A percentile compares a stretch with the other conserved stretches of the same genome.
phyloP scores from a whole-genome alignment of 2,329 filamentous ascomycete species.

The Phialemoniopsis sp. region DNA sequence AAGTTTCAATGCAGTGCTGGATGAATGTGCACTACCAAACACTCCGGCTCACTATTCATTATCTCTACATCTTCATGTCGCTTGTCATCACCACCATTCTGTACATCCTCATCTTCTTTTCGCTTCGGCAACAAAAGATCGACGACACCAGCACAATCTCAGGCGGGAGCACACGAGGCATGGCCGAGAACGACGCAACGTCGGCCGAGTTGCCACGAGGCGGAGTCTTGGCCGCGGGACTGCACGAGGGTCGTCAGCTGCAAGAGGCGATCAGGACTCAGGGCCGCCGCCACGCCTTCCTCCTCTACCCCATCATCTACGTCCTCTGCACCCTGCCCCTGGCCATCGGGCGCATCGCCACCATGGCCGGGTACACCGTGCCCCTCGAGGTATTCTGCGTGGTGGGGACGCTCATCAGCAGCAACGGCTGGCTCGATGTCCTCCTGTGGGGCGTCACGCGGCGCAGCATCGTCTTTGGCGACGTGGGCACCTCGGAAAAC shows the following conservation, averaged over 20 bases:
- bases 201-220: background rate
- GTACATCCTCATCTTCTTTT: slow-evolving; percentile 28
- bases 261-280: background rate
- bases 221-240: slow-evolving; percentile 3
- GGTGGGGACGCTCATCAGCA: slow-evolving; percentile 44
- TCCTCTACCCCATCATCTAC: slow-evolving; percentile 59
- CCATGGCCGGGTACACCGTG: slow-evolving; percentile 42
- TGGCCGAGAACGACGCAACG: background rate
- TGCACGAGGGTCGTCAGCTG: too few species aligned
- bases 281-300: slow-evolving; percentile 36
- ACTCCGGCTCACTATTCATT: slow-evolving; percentile 56
- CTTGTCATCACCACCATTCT: slow-evolving; percentile 24
- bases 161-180: background rate
- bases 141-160: too few species aligned
- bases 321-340: slow-evolving; percentile 57
- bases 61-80: slow-evolving; percentile 54
- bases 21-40: slow-evolving; percentile 47
- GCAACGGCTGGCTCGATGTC: slow-evolving; percentile 32
- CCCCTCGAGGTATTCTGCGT: slow-evolving; percentile 42
- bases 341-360: slow-evolving; percentile 52
- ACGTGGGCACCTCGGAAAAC: slow-evolving; percentile 14
- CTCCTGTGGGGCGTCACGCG: slow-evolving; percentile 18
- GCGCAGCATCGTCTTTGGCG: slow-evolving; percentile 13
- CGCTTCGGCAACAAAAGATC: slow-evolving; percentile 9
- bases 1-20: slow-evolving; percentile 45